phyloP scores from a whole-genome alignment of 108 stramenopile species.

The Skeletonema marinoi region DNA sequence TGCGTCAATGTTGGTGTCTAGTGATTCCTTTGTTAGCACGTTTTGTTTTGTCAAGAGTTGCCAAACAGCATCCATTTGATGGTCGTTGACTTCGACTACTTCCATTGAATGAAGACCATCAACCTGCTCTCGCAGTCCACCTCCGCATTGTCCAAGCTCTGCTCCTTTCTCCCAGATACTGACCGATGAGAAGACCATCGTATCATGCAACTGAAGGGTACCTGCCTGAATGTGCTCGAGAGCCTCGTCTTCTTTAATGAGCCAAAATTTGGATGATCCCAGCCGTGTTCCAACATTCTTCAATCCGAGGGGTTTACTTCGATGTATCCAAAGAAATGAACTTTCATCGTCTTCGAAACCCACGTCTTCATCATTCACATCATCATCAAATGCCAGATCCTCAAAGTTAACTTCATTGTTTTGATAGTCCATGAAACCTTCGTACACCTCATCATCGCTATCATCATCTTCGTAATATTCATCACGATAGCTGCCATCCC shows the following conservation, averaged over 20 bases:
- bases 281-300: slow-evolving; percentile 9
- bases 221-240: slow-evolving; percentile 26
- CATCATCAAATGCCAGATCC: slow-evolving; percentile 10
- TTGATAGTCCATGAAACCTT: slow-evolving; percentile 23
- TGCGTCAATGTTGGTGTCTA: slow-evolving; percentile 26
- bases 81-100: slow-evolving; percentile 1
- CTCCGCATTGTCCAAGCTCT: slow-evolving; percentile 23
- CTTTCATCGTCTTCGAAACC: slow-evolving; percentile 11
- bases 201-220: slow-evolving; percentile 12
- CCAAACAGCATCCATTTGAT: slow-evolving; percentile 14
- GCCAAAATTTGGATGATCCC: slow-evolving; percentile 22
- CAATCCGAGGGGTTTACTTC: slow-evolving; percentile 10
- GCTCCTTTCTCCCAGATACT: slow-evolving; percentile 43
- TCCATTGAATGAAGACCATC: slow-evolving; percentile 30
- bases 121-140: slow-evolving; percentile 39
- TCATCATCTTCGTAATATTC: slow-evolving; percentile 17
- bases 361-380: background rate
- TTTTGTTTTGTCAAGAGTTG: slow-evolving; percentile 22
- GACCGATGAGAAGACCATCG: slow-evolving; percentile 34
- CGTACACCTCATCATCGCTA: slow-evolving; percentile 18
- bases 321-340: slow-evolving; percentile 45
- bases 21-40: slow-evolving; percentile 21
- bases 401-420: background rate
- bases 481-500: slow-evolving; percentile 29
- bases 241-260: slow-evolving; percentile 35